These are phyloP conservation scores for Yarrowia sp. DNA, from an alignment of 805 yeast genomes.

Conservation along the genomic window DNA sequence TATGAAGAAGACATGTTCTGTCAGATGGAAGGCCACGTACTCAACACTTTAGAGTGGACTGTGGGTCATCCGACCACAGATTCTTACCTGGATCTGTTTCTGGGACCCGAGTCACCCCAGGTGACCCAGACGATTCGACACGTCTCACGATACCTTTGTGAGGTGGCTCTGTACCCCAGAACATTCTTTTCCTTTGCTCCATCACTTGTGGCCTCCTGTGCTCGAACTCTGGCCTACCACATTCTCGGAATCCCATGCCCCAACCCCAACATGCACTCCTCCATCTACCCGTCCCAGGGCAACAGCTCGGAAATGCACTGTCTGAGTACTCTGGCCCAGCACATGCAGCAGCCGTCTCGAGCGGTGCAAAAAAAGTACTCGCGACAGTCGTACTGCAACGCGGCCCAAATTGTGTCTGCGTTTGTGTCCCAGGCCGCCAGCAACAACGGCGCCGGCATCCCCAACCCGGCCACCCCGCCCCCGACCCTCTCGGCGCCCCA, in stretches of 20 bases:
- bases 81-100: constrained; percentile 41
- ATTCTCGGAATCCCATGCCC: constrained; percentile 28
- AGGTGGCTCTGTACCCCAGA: constrained; percentile 39
- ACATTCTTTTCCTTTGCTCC: constrained; percentile 13
- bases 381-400: constrained; percentile 35
- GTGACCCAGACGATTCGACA: constrained; percentile 30
- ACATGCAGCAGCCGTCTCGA: constrained; percentile 39
- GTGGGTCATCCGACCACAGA: constrained; percentile 60
- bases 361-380: constrained; percentile 42
- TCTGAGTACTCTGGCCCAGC: constrained; percentile 38
- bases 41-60: constrained; percentile 69
- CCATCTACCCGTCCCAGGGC: not conserved
- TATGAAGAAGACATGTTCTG: constrained; percentile 59
- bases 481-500: constrained; percentile 28
- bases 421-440: constrained; percentile 30
- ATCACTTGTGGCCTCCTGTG: not conserved
- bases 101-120: constrained; percentile 29
- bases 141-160: constrained; percentile 41
- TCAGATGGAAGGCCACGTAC: constrained; percentile 76
- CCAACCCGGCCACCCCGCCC: constrained; percentile 33
- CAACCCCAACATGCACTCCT: constrained; percentile 26
- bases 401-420: constrained; percentile 36
- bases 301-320: constrained; percentile 34
- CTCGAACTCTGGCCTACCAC: constrained; percentile 29
- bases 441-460: constrained; percentile 23